Evolutionary conservation across 1,284 basidiomycete species (phyloP).

Genomic region (Cutaneotrichosporon arboriforme): DNA sequence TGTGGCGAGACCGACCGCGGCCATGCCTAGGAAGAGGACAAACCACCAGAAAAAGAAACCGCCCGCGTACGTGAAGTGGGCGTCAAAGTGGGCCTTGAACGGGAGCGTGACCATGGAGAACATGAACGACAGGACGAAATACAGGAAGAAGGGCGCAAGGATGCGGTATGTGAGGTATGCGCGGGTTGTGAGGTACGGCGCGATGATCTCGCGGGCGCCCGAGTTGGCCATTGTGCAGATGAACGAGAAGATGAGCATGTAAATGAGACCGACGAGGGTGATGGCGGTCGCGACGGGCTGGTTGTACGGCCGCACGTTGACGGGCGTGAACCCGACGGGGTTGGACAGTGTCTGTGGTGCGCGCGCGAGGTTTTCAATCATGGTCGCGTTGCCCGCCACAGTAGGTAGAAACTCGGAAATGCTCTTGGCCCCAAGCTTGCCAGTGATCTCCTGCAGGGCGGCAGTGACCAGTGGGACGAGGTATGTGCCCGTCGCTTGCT

Average conservation of each 20-base stretch:
- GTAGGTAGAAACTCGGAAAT: constrained; percentile 29
- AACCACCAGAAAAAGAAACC: constrained; percentile 74
- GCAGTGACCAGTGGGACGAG: constrained; percentile 36
- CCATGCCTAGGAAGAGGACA: constrained; percentile 56
- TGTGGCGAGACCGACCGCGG: constrained; percentile 53
- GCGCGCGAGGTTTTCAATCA: constrained; percentile 50
- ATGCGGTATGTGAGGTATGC: constrained; percentile 59
- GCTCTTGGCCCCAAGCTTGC: constrained; percentile 25
- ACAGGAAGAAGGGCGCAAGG: constrained; percentile 54
- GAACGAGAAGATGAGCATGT: constrained; percentile 56
- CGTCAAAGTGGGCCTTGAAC: constrained; percentile 55
- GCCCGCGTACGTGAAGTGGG: constrained; percentile 46
- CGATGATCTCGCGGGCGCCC: constrained; percentile 48
- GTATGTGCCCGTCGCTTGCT: constrained; percentile 43
- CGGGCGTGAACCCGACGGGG: constrained; percentile 54
- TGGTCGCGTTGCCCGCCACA: constrained; percentile 48
- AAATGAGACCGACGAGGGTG: constrained; percentile 63
- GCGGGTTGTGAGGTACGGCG: constrained; percentile 53
- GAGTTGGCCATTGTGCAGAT: constrained; percentile 50
- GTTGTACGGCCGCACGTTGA: constrained; percentile 61
- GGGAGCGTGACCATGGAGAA: constrained; percentile 61
- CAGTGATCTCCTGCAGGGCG: constrained; percentile 27
- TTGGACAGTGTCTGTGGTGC: constrained; percentile 59
- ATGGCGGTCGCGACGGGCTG: constrained; percentile 66
- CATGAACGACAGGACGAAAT: constrained; percentile 60